Evolutionary conservation across 1,139 yeast genomes (phyloP).

Genomic region (Lodderomyces theae): DNA sequence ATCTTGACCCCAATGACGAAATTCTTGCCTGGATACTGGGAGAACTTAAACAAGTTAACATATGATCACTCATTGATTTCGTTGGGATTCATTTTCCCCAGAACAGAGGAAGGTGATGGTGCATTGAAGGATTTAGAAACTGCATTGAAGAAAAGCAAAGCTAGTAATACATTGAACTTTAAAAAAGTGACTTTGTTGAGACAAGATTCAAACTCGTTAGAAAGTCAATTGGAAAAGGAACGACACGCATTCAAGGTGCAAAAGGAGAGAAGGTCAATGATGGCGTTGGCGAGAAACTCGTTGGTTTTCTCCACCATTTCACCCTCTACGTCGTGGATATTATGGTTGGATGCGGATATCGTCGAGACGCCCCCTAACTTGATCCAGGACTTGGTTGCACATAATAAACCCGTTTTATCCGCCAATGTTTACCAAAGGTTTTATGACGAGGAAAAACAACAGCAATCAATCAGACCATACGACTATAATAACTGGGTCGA

Average conservation of each 20-base stretch:
- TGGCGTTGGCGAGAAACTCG: constrained; percentile 94
- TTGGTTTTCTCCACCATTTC: constrained; percentile 84
- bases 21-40: constrained; percentile 86
- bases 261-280: constrained; percentile 80
- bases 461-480: constrained; percentile 75
- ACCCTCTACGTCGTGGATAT: constrained; percentile 89
- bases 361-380: constrained; percentile 80
- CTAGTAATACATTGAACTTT: constrained; percentile 61
- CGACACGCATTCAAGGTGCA: constrained; percentile 73
- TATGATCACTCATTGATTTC: constrained; percentile 86
- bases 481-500: constrained; percentile 98
- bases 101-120: constrained; percentile 72
- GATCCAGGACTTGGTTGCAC: constrained; percentile 83
- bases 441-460: constrained; percentile 53
- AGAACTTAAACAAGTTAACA: constrained; percentile 64
- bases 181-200: constrained; percentile 82
- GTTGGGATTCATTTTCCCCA: constrained; percentile 87
- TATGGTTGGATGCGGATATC: constrained; percentile 95
- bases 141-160: constrained; percentile 59
- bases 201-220: constrained; percentile 80
- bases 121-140: constrained; percentile 69
- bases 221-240: constrained; percentile 71
- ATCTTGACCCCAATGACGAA: constrained; percentile 85
- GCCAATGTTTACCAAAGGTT: constrained; percentile 92
- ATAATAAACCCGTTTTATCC: constrained; percentile 80